phyloP scores from a whole-genome alignment of 75 land plant genomes.

The Pinus albicaulis region DNA sequence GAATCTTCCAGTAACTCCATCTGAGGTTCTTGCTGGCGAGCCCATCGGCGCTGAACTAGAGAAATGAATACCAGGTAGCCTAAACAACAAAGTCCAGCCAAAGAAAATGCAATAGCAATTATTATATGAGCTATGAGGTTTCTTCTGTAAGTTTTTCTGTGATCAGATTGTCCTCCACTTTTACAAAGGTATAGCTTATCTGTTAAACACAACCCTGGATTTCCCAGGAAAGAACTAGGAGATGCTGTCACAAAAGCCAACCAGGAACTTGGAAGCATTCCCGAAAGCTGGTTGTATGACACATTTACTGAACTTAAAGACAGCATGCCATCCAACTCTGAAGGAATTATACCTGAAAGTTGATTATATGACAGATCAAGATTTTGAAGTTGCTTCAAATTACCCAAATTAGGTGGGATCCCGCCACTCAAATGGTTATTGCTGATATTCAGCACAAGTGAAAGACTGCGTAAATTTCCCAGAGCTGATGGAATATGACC shows the following conservation, averaged over 20 bases:
- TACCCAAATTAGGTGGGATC: conserved; percentile 34
- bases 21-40: background rate
- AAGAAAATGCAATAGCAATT: background rate
- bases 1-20: conserved; percentile 12
- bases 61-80: conserved; percentile 8
- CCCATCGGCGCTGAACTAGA: background rate
- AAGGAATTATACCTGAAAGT: conserved; percentile 42
- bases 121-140: conserved; percentile 1
- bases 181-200: conserved; percentile 3
- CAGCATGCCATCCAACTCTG: conserved; percentile 25
- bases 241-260: conserved; percentile 11
- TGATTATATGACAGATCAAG: conserved; percentile 55
- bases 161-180: background rate
- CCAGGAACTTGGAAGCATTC: conserved; percentile 35
- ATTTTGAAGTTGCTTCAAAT: conserved; percentile 33
- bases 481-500: conserved; percentile 42
- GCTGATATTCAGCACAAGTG: conserved; percentile 26
- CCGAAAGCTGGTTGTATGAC: conserved; percentile 35
- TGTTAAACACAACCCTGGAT: conserved; percentile 32
- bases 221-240: conserved; percentile 25
- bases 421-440: conserved; percentile 25
- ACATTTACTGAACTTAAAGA: conserved; percentile 33
- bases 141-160: background rate
- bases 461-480: conserved; percentile 29
- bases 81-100: conserved; percentile 8